phyloP scores from a whole-genome alignment of 139 green algal genomes.

The Auxenochlorella pyrenoidosa region DNA sequence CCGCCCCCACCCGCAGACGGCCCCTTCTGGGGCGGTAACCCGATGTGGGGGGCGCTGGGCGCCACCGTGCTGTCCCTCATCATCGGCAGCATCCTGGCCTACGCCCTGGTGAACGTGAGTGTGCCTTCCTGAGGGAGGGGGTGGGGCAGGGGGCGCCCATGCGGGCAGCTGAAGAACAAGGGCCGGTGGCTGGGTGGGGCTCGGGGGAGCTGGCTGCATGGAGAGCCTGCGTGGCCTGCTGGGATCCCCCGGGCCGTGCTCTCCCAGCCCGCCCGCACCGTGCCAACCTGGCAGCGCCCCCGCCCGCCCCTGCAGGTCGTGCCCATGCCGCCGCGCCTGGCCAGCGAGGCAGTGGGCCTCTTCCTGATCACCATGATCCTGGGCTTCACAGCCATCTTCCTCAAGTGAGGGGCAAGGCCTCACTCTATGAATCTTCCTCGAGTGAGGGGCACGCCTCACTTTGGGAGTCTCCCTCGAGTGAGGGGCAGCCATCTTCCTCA shows the following conservation, averaged over 20 bases:
- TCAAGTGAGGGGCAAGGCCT: constrained; percentile 60
- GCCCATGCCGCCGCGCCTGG: constrained; percentile 56
- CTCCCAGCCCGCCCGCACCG: no score
- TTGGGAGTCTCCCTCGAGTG: no score
- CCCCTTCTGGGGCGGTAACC: constrained; percentile 71
- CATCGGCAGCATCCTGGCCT: constrained; percentile 59
- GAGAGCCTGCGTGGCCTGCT: no score
- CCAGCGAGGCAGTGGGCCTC: constrained; percentile 58
- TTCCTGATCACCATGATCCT: constrained; percentile 72
- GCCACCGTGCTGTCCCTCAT: constrained; percentile 63
- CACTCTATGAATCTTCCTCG: no score
- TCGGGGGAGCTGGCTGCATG: background rate
- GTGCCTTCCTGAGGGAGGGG: background rate
- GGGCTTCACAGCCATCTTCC: constrained; percentile 68
- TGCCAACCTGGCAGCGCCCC: no score
- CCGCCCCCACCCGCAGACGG: constrained; percentile 55
- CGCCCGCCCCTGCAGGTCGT: constrained; percentile 34
- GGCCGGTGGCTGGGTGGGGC: background rate
- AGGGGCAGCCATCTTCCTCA: no score
- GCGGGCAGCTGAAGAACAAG: no score
- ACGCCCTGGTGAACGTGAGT: background rate
- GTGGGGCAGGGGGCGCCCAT: background rate
- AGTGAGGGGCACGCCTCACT: no score
- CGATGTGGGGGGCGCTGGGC: constrained; percentile 78
- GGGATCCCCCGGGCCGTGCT: no score